Evolutionary conservation across 129 eudicot species (phyloP).

Genomic region (Artemisia tridentata): DNA sequence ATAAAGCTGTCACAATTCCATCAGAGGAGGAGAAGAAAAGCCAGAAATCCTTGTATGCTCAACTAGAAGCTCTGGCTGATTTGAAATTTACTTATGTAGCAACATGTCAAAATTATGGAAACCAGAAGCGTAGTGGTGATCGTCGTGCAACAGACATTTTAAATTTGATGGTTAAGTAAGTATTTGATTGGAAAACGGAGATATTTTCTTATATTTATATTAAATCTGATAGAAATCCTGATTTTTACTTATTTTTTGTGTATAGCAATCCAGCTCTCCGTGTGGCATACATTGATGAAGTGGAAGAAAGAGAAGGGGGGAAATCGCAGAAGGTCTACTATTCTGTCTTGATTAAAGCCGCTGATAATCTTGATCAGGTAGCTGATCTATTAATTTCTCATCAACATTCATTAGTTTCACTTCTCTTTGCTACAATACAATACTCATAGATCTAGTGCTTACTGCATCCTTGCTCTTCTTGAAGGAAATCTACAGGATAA

Average conservation of each 20-base stretch:
- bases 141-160: conserved; percentile 98
- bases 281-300: conserved; percentile 98
- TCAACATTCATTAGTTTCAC: conserved; percentile 9
- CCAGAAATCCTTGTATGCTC: conserved; percentile 80
- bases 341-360: conserved; percentile 91
- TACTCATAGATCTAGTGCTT: conserved; percentile 5
- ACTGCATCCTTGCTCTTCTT: conserved; percentile 27
- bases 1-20: conserved; percentile 65
- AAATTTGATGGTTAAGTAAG: conserved; percentile 97
- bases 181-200: conserved; percentile 13
- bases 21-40: conserved; percentile 83
- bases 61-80: conserved; percentile 91
- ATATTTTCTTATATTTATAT: background rate
- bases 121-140: conserved; percentile 95
- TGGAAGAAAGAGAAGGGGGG: conserved; percentile 85
- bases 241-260: conserved; percentile 15
- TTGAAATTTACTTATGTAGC: conserved; percentile 98
- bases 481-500: conserved; percentile 96
- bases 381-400: conserved; percentile 11
- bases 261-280: conserved; percentile 93
- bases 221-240: conserved; percentile 5
- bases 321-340: conserved; percentile 82
- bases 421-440: conserved; percentile 12
- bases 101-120: conserved; percentile 95
- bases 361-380: conserved; percentile 98